Conservation (phyloP, 768 basidiomycete species). For the Boletus bicolor region DNA sequence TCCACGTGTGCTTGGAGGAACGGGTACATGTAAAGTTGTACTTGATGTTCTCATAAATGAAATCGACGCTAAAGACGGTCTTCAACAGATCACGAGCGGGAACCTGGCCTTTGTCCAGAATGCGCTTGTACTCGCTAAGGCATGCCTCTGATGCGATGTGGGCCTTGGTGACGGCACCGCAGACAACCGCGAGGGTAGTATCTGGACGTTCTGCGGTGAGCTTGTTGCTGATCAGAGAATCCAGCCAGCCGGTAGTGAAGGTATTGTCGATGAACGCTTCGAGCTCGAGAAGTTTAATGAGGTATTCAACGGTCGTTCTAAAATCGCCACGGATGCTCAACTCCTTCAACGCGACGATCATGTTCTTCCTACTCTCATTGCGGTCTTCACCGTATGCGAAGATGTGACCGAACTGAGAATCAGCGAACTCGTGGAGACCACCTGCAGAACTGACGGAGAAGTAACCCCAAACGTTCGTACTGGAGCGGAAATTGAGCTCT, state of each 20-base stretch:
- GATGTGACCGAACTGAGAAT: constrained; percentile 99
- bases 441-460: constrained; percentile 96
- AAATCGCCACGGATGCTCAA: constrained; percentile 98
- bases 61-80: constrained; percentile 95
- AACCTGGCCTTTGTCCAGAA: constrained; percentile 97
- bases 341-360: constrained; percentile 99
- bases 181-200: constrained; percentile 87
- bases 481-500: constrained; percentile 98
- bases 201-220: constrained; percentile 98
- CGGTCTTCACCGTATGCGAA: constrained; percentile 99
- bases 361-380: constrained; percentile 93
- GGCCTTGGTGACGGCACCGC: constrained; percentile 94
- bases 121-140: constrained; percentile 88
- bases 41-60: constrained; percentile 93
- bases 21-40: constrained; percentile 96
- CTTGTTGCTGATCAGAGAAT: constrained; percentile 94
- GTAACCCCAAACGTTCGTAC: constrained; percentile 99
- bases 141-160: constrained; percentile 87
- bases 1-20: constrained; percentile 86
- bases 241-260: constrained; percentile 98
- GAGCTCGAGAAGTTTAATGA: constrained; percentile 95
- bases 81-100: constrained; percentile 92
- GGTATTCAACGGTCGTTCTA: constrained; percentile 96
- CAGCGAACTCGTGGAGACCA: constrained; percentile 97
- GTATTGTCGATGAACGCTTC: constrained; percentile 97